Conservation (phyloP, 352 stramenopile species). For the Chrysophaeum taylorii region DNA sequence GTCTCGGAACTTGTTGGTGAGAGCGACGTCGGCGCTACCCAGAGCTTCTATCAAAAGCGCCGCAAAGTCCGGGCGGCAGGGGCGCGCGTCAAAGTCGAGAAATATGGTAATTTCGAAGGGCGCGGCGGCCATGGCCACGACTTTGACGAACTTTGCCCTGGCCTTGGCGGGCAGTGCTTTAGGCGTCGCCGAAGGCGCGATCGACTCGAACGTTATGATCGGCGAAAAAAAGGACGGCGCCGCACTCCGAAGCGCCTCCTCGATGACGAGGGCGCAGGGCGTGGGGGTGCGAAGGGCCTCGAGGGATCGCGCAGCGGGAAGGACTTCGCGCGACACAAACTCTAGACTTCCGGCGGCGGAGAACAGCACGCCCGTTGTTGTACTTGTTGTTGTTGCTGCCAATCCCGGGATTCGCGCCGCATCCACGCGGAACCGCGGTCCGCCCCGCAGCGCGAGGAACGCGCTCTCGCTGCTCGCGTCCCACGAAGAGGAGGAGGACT, state of each 20-base stretch:
- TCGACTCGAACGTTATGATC: too few species aligned
- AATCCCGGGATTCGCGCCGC: too few species aligned
- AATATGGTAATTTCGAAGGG: conserved; percentile 9
- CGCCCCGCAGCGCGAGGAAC: too few species aligned
- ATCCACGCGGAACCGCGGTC: too few species aligned
- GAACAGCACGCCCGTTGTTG: conserved; percentile 8
- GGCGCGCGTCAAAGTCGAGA: conserved; percentile 6
- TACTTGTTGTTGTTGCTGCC: too few species aligned
- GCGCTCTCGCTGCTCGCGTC: too few species aligned
- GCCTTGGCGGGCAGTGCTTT: background rate
- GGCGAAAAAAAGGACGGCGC: background rate
- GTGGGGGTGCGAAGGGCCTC: too few species aligned
- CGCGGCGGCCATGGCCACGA: background rate
- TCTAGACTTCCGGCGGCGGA: background rate
- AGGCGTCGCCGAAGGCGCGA: too few species aligned
- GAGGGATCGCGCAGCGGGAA: background rate
- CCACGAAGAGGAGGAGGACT: too few species aligned
- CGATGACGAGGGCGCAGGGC: background rate
- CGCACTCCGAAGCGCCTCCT: background rate
- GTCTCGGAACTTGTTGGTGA: conserved; percentile 11
- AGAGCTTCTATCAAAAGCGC: background rate
- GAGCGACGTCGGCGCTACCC: background rate
- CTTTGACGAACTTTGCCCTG: conserved; percentile 2
- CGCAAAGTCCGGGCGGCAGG: background rate
- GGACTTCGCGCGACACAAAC: conserved; percentile 5